Percentiles rank a stretch among this genome's conserved stretches.
Conservation (phyloP, 169 alveolate species). For the Cyclospora cayetanensis region DNA sequence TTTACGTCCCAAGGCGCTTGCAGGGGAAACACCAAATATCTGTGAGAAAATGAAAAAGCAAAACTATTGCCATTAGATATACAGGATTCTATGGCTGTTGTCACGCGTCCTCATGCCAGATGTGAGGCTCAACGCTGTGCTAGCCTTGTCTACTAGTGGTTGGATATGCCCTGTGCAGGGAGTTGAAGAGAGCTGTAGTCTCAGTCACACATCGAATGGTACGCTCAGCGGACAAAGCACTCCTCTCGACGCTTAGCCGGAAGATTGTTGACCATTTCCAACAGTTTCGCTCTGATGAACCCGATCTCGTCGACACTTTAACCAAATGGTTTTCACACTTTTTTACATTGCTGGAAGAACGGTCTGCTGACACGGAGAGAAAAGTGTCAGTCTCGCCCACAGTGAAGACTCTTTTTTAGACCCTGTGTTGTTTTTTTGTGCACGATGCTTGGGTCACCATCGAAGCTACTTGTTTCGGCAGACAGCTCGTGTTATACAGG, state of each 20-base stretch:
- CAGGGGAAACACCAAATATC: neutral
- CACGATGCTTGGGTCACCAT: no score
- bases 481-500: no score
- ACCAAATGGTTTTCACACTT: constrained; percentile 35
- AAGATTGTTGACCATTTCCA: neutral
- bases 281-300: constrained; percentile 2
- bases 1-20: neutral
- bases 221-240: constrained; percentile 9
- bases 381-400: no score
- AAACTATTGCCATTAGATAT: neutral
- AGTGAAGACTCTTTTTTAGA: no score
- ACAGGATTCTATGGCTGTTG: no score
- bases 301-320: constrained; percentile 19
- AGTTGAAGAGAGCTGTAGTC: neutral
- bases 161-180: neutral
- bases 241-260: neutral
- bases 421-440: no score
- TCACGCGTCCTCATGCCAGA: no score
- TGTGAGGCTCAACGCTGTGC: neutral
- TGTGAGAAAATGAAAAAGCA: neutral
- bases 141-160: no score
- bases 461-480: no score
- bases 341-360: neutral
- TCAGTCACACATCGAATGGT: neutral
- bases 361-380: neutral